A percentile compares a stretch with the other conserved stretches of the same genome.
phyloP scores from a whole-genome alignment of 1,139 yeast species.

The Debaryomyces fabryi region DNA sequence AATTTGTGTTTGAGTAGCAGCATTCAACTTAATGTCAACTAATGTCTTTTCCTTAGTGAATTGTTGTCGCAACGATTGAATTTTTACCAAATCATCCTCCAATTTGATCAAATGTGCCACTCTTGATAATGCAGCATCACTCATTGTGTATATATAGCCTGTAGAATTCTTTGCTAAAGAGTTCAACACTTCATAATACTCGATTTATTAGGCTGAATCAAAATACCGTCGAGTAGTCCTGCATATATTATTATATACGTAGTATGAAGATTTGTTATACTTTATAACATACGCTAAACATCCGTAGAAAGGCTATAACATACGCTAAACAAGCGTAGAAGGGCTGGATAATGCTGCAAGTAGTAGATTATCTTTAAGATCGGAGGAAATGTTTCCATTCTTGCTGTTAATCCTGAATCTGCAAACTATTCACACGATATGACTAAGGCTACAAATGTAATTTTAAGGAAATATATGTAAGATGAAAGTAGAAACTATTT shows the following conservation, averaged over 20 bases:
- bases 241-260: neutral
- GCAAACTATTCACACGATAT: neutral
- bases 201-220: neutral
- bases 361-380: too few species aligned
- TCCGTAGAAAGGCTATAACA: too few species aligned
- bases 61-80: conserved; percentile 57
- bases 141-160: conserved; percentile 25
- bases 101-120: conserved; percentile 49
- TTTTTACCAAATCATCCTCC: conserved; percentile 63
- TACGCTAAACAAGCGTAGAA: too few species aligned
- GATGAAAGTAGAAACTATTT: conserved; percentile 4
- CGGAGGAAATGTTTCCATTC: too few species aligned
- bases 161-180: neutral
- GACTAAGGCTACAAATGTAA: neutral
- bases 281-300: too few species aligned
- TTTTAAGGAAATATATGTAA: neutral
- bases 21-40: conserved; percentile 68
- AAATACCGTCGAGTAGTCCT: neutral
- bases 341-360: too few species aligned
- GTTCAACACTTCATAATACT: neutral
- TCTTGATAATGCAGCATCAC: conserved; percentile 46
- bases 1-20: conserved; percentile 64
- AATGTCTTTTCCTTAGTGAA: conserved; percentile 69
- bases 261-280: neutral
- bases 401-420: neutral